Base-by-base conservation (phyloP, 1,139 yeast species). In the Blastobotrys indianensis region DNA sequence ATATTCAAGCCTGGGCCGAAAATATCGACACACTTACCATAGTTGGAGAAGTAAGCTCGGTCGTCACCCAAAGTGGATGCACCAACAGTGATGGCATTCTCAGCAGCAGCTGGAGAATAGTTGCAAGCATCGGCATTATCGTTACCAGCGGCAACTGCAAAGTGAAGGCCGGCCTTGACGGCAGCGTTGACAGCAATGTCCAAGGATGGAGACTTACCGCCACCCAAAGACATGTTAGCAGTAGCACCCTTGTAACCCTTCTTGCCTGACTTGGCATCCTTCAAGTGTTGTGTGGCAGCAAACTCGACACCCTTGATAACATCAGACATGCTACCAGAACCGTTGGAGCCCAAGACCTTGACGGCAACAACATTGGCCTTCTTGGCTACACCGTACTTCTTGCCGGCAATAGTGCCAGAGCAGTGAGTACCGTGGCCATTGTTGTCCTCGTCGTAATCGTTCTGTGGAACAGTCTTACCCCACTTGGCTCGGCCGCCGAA, bases 401-500 rank as follows among this genome's bases (percentile, higher is more conserved):
- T 67, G 37, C 84, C 80, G 16, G 75, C 83, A 58, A 79, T 73
- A 42, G 82, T 76, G 51, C 84, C 85, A 4, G 85, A 70, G 55
- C 74, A 70, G 62, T 70, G 75, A 42, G 73, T 64, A 53, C 94
- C 94, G 71, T 92, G 98, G 46, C 97, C 98, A 64, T 90, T 90
- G 46, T 94, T 95, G 66, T 92, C 97, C 44, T 71, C 64, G 61
- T 90, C 95, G 42, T 73, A 75, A 63, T 90, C 96, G 56, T 87
- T 92, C 39, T 68, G 62, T 47, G 97, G 96, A 55, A 92, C 75
- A 39, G 97, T 88, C 59, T 82, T 77, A 60, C 97, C 97, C 97
- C 97, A 90, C 41, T 60, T 63, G 53, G 97, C 98, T 68, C 98
- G 84, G 52, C 95, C 95, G 47, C 75, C 90, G 61, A 90, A 88